Evolutionary conservation across 129 eudicot species (phyloP), one percentile per base, ranked within the genome.

Genomic region (Ambrosia trifida): DNA sequence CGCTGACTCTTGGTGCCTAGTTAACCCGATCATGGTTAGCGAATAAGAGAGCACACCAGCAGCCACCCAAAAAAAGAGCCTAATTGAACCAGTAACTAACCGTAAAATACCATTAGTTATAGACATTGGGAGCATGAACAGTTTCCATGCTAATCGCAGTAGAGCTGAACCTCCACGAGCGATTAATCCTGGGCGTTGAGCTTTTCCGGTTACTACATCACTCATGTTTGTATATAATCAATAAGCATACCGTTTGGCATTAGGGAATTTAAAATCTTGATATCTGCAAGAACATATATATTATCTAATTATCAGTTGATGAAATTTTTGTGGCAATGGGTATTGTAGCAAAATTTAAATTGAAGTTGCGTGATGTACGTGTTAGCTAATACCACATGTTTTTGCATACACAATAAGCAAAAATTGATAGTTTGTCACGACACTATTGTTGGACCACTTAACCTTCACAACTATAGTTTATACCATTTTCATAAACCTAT

Each of bases 61-160:
- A 0, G 88, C 90, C 0, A 87, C 88, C 97, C 97, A 76, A 49
- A 91, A 43, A 2, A 96, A 93, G 2, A 91, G 63, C 16, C 90
- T 74, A 43, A 88, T 52, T 0, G 88, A 87, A 2, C 96, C 88
- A 0, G 93, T 84, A 43, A 86, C 24, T 28, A 85, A 16, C 78
- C 97, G 87, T 76, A 85, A 70, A 47, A 91, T 78, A 28, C 81
- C 84, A 3, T 84, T 78, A 67, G 80, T 65, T 24, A 91, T 76
- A 13, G 97, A 84, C 59, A 88, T 69, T 2, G 97, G 97, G 3
- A 91, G 88, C 11, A 86, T 82, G 4, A 91, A 54, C 20, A 88
- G 31, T 73, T 84, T 88, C 93, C 92, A 91, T 4, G 78, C 88
- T n/a, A 88, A 41, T n/a, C 84, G 80, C 8, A 89, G 84, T 3